Conservation (phyloP, 805 yeast species). For the Maudiozyma turicensis region DNA sequence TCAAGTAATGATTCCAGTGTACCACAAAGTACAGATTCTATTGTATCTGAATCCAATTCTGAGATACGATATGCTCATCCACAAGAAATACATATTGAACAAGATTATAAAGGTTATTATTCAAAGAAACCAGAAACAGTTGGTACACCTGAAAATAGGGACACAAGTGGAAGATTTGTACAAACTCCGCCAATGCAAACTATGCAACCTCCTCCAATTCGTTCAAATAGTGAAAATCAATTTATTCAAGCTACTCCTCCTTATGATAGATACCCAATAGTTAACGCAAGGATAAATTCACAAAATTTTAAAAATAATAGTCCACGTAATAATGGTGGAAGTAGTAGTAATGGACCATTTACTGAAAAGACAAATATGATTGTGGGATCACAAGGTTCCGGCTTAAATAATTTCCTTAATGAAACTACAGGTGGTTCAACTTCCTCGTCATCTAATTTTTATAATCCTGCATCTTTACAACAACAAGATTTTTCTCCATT, state of each 20-base stretch:
- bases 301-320: slow-evolving; percentile 18
- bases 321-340: background rate
- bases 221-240: background rate
- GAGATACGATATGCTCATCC: background rate
- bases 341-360: background rate
- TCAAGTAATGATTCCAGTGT: background rate
- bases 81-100: background rate
- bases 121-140: slow-evolving; percentile 7
- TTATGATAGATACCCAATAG: slow-evolving; percentile 60
- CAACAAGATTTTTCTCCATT: slow-evolving; percentile 76
- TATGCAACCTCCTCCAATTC: slow-evolving; percentile 22
- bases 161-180: background rate
- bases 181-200: slow-evolving; percentile 20
- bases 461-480: slow-evolving; percentile 7
- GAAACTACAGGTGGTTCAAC: slow-evolving; percentile 17
- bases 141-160: background rate
- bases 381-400: slow-evolving; percentile 1
- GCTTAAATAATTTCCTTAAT: background rate
- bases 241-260: slow-evolving; percentile 37
- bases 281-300: slow-evolving; percentile 49
- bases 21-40: background rate
- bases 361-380: background rate
- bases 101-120: slow-evolving; percentile 23
- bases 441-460: slow-evolving; percentile 23
- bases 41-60: background rate